These are phyloP conservation scores for Apiospora koreana DNA, from an alignment of 2,329 filamentous ascomycete genomes.

Conservation along the genomic window DNA sequence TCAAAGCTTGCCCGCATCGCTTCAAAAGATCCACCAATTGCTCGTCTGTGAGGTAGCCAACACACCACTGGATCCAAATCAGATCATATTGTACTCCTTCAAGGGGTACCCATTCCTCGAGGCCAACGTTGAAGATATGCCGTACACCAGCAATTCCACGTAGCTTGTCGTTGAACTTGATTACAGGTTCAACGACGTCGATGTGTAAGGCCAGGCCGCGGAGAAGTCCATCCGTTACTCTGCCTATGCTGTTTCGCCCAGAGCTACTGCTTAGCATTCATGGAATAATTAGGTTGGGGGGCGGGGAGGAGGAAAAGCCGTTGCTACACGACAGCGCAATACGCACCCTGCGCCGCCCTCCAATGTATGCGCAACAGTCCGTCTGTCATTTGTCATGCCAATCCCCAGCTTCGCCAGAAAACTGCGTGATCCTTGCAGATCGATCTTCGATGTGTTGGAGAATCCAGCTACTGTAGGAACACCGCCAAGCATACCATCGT, in stretches of 20 bases:
- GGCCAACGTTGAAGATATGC: conserved; percentile 68
- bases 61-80: conserved; percentile 90
- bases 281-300: background rate
- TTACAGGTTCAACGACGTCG: conserved; percentile 83
- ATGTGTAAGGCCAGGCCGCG: conserved; percentile 68
- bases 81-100: conserved; percentile 67
- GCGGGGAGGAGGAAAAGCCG: too few relatives aligned
- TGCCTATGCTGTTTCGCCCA: conserved; percentile 65
- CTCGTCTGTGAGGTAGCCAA: conserved; percentile 76
- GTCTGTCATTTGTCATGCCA: conserved; percentile 34
- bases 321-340: conserved; percentile 49
- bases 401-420: conserved; percentile 71
- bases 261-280: background rate
- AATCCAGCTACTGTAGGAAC: conserved; percentile 39
- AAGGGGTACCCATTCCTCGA: conserved; percentile 67
- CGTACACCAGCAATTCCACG: conserved; percentile 57
- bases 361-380: conserved; percentile 30
- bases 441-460: conserved; percentile 64
- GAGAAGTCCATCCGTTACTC: conserved; percentile 80
- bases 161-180: conserved; percentile 73
- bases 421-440: conserved; percentile 69
- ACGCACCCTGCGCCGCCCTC: conserved; percentile 44
- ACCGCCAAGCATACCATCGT: conserved; percentile 77
- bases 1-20: conserved; percentile 53
- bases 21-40: conserved; percentile 69